Evolutionary conservation across 441 rosid genomes (phyloP), one percentile per base, ranked within the genome.

Genomic region (Erodium chrysanthum): DNA sequence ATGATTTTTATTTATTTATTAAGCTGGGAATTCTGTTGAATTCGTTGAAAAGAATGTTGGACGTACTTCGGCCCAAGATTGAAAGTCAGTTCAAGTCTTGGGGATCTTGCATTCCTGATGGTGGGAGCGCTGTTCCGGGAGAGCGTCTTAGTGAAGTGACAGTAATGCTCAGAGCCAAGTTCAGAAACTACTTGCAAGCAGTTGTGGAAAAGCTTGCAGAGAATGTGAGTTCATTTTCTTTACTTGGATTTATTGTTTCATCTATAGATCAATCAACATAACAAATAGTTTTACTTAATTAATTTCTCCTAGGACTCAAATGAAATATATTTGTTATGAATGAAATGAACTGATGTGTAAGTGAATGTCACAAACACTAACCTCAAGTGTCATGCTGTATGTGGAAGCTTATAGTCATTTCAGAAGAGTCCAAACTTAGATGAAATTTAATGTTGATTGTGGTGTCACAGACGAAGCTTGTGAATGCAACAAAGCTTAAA

Each of bases 61-160:
- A 85, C 25, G 75, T 76, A 37, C 76, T 86, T 68, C 83, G 85
- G 37, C 90, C 96, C 5, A 86, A 80, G 77, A 77, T 89, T 46
- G 96, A 88, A 82, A 77, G 75, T 64, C 81, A 85, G 76, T 81
- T 93, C 73, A 89, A 85, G 74, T 79, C 84, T 0, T 89, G 96
- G 95, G 75, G 76, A 70, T 89, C 91, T 15, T 82, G 79, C 72
- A 80, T 75, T 44, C 99, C 97, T 70, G 84, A 72, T 74, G 87
- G 84, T 75, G 91, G 96, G 68, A 87, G 87, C 68, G 74, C 90
- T 31, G 96, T 79, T 73, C 96, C 97, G 29, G 95, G 92, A 5
- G 96, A 90, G 75, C 90, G 90, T 64, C 95, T 94, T 42, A 88
- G 96, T 72, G 99, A 90, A 80, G 96, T 91, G 67, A 85, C 96